Conservation (phyloP, 2,329 filamentous ascomycete species). For the Penicillium sp. region DNA sequence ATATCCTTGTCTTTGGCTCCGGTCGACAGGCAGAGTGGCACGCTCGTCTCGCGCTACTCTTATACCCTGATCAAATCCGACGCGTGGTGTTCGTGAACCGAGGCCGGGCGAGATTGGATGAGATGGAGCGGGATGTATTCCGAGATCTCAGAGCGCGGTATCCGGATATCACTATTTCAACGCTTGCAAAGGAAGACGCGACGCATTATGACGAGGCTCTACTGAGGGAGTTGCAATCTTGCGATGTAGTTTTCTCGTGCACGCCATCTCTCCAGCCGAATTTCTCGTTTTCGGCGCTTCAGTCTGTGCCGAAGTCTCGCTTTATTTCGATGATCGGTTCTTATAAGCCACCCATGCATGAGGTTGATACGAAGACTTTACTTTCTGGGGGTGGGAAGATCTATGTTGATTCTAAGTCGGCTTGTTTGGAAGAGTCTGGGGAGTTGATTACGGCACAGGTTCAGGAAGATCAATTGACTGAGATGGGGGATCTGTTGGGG, state of each 20-base stretch:
- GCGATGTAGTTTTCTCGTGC: slow-evolving; percentile 55
- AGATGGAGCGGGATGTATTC: slow-evolving; percentile 38
- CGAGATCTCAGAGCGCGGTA: slow-evolving; percentile 40
- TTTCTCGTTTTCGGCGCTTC: slow-evolving; percentile 45
- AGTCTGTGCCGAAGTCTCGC: slow-evolving; percentile 39
- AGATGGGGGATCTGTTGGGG: slow-evolving; percentile 47
- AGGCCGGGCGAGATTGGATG: slow-evolving; percentile 61
- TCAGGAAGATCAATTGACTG: slow-evolving; percentile 42
- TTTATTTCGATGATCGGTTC: slow-evolving; percentile 59
- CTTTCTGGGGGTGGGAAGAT: slow-evolving; percentile 66
- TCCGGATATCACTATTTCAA: slow-evolving; percentile 37
- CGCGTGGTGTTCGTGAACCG: slow-evolving; percentile 81
- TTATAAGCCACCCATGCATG: slow-evolving; percentile 59
- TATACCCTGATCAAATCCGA: slow-evolving; percentile 49
- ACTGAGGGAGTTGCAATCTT: slow-evolving; percentile 32
- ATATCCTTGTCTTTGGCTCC: slow-evolving; percentile 53
- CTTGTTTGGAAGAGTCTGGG: slow-evolving; percentile 52
- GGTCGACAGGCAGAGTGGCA: slow-evolving; percentile 58
- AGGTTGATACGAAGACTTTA: slow-evolving; percentile 52
- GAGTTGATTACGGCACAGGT: slow-evolving; percentile 51
- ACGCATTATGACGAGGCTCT: slow-evolving; percentile 48
- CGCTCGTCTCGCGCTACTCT: slow-evolving; percentile 55
- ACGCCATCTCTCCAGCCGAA: slow-evolving; percentile 52
- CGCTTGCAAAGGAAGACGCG: slow-evolving; percentile 66
- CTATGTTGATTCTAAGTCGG: slow-evolving; percentile 64